Base-by-base conservation (phyloP, 2,329 filamentous ascomycete genomes). In the Colletotrichum acutatum region DNA sequence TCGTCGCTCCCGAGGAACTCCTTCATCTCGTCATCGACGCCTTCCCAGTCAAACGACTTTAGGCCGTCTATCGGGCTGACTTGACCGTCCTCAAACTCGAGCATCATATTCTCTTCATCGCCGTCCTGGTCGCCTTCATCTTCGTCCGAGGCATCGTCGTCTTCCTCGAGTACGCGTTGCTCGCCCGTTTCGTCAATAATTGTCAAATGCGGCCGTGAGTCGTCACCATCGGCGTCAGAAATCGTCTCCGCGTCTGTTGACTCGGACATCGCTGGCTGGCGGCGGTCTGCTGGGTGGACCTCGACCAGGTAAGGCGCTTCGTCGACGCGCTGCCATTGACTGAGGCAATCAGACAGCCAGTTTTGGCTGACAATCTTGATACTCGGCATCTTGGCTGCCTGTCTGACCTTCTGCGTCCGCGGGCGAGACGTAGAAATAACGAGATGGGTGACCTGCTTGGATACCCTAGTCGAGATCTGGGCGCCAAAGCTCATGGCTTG, bases 281-380 rank as follows among this genome's bases (percentile, higher is more conserved):
- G 83, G 16, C 90, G 86, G 76, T 95, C 93, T 22, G 91, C 89
- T 0, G 93, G 90, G 64, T 95, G 91, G 2, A 95, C 88, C n/a
- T 92, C 87, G 59, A 97, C 82, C n/a, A 93, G 85, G 78, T 96
- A 98, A 0, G 93, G 92, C 2, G 87, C 87, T 80, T 98, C 95
- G 68, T 97, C 91, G 12, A 97, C 86, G 69, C 90, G 92, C 75
- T 89, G 87, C 97, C 97, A 99, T 80, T 93, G 92, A 30, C 91
- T 93, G 75, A 98, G 90, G 68, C 92, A 97, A 76, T 95, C 93
- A 37, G 92, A 88, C 34, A 99, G 90, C 97, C 97, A 99, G 78
- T 94, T 91, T 66, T 95, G 93, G 77, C 93, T 95, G 60, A 99
- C 97, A 71, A 99, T 97, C 80, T 95, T 95, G 82, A 98, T 94